Base-by-base conservation (phyloP, 495 filamentous ascomycete genomes). In the Podospora bellae-mahoneyi region DNA sequence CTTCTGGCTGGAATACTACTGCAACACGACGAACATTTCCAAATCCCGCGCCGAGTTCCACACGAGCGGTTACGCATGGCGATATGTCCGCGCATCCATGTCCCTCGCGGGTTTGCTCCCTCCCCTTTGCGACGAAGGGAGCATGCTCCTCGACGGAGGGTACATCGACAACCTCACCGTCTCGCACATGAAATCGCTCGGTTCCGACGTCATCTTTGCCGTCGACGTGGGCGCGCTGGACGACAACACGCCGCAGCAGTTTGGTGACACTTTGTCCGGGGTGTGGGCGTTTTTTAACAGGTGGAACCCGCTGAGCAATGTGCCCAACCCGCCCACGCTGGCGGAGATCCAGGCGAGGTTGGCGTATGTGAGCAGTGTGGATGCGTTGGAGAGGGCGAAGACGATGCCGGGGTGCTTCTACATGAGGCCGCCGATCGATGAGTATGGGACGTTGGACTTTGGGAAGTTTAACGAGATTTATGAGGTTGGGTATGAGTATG, bases 1-100 rank as follows among this genome's bases (percentile, higher is more conserved):
- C 76, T 97, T 98, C 76, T 98, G 95, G 95, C 86, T 99, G 18
- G 92, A 96, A 68, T 99, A 93, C 79, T 99, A 98, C 83, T 98
- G 96, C 84, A 99, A 99, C 77, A 97, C 94, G 0, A 98, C 96
- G 28, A 98, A 97, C 73, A 98, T 99, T 80, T 92, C 88, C 80
- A 94, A 93, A 73, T 92, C 89, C 53, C 87, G 93, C 7, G 86
- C 87, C 3, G 93, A 98, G 75, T 92, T 93, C 77, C 95, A 99
- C 79, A 97, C 91, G 1, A 93, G 89, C 34, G 95, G 95, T 5
- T 98, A 98, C 70, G 93, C 94, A 2, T 99, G 95, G 95, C 87
- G 95, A 53, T 98, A 98, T 75, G 89, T 99, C 13, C 86, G 95
- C 26, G 95, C 95, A 3, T 96, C 92, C 9, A 99, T 99, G 95